Evolutionary conservation across 2,329 filamentous ascomycete species (phyloP).

Genomic region (Tolypocladium capitatum): DNA sequence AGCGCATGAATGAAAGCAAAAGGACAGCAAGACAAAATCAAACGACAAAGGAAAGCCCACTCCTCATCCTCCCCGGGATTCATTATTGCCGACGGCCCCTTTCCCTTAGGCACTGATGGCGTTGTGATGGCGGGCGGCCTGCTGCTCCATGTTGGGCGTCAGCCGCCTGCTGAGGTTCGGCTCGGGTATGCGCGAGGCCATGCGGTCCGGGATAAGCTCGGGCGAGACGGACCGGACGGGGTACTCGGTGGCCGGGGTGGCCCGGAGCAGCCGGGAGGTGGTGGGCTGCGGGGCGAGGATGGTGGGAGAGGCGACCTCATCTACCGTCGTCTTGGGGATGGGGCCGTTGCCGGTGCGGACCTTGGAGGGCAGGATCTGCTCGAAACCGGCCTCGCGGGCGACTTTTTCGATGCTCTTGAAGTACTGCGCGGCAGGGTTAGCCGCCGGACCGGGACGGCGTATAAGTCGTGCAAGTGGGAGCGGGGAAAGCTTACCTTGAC

Average conservation of each 20-base stretch:
- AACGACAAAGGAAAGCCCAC: background rate
- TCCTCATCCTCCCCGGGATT: background rate
- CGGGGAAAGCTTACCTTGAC: conserved; percentile 35
- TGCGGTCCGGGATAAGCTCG: conserved; percentile 48
- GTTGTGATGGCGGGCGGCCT: conserved; percentile 12
- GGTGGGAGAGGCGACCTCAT: conserved; percentile 28
- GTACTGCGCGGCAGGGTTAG: conserved; percentile 29
- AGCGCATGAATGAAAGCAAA: background rate
- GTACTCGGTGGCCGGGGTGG: conserved; percentile 41
- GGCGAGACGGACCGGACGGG: conserved; percentile 42
- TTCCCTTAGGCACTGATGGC: conserved; percentile 7
- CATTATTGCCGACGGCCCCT: background rate
- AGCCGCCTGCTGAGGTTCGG: conserved; percentile 29
- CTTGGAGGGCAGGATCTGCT: conserved; percentile 43
- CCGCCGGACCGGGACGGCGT: background rate
- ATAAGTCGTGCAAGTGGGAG: conserved; percentile 1
- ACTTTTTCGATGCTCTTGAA: conserved; percentile 60
- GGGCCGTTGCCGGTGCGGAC: conserved; percentile 38
- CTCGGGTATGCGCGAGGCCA: conserved; percentile 43
- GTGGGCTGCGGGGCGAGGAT: conserved; percentile 42
- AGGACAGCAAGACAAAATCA: background rate
- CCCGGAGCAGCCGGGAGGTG: conserved; percentile 39
- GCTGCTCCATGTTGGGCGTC: conserved; percentile 35
- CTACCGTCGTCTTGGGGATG: conserved; percentile 25
- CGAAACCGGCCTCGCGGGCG: conserved; percentile 41